Base-by-base conservation (phyloP, 371 early-diverging fungal genomes). In the Mucor lusitanicus region DNA sequence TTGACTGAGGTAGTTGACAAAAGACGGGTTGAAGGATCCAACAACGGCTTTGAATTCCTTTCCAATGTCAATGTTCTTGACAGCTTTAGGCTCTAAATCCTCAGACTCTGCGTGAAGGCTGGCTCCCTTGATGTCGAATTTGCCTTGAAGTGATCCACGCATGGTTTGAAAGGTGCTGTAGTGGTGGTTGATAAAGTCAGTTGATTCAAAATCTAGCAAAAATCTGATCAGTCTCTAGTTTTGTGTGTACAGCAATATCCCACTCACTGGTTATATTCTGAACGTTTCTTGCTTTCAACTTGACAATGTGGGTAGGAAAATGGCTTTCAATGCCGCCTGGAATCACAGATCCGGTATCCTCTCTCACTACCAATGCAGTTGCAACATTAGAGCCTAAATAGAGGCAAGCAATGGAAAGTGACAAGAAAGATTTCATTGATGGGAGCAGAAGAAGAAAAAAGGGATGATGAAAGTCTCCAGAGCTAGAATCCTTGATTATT, bases 1-100 rank as follows among this genome's bases (percentile, higher is more conserved):
- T 9, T 61, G 50, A 12, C 65, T 68, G 3, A 82, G 65, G 32
- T 77, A 80, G 9, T 64, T 66, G 1, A 75, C 69, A 71, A 82
- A 82, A 3, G 71, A 50, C 35, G 67, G 63, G 19, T 61, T 32
- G n/a, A 74, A 74, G 0, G 59, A 53, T 17, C 74, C 74, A 58
- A 58, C 19, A 23, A 70, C 54, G 3, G 71, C 66, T 32, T 59
- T 69, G 48, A 62, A 72, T 7, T 55, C 35, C 25, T 64, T 17
- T 25, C 61, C 66, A 25, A 72, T 65, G n/a, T 62, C 44, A 2
- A 72, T 56, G 19, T 69, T 59, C 23, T 63, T 61, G 15, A 72
- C 46, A 17, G 48, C 7, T 15, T 44, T 42, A 1, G 37, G 46
- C 6, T 21, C 21, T 23, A 59, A 13, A 32, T 63, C 44, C 15